phyloP scores from a whole-genome alignment of 805 yeast species.

The Grigorovia humatica region DNA sequence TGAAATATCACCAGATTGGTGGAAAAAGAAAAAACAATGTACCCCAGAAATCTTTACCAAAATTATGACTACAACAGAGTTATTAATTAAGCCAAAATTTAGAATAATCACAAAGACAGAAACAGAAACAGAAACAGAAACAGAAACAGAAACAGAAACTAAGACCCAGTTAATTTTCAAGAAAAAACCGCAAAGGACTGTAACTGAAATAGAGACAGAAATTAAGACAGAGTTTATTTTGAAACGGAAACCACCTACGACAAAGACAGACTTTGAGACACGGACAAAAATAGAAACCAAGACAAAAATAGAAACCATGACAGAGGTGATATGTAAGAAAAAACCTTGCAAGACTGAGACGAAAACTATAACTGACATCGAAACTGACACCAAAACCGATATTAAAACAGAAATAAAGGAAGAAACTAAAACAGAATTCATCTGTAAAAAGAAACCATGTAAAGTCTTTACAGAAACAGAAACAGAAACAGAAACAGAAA shows the following conservation, averaged over 20 bases:
- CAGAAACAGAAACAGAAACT: constrained; percentile 2
- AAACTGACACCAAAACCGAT: constrained; percentile 5
- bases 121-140: constrained; percentile 5
- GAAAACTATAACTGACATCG: neutral
- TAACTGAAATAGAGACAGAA: neutral
- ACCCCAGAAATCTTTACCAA: neutral
- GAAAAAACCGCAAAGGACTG: constrained; percentile 1
- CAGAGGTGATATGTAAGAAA: constrained; percentile 5
- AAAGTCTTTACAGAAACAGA: neutral
- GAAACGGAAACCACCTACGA: constrained; percentile 1
- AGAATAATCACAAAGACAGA: constrained; percentile 5
- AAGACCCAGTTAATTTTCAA: neutral
- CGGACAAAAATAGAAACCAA: neutral
- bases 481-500: constrained; percentile 2
- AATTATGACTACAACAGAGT: neutral
- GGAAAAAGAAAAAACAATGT: constrained; percentile 2
- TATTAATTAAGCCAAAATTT: neutral
- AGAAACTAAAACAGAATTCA: constrained; percentile 1
- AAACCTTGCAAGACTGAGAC: constrained; percentile 1
- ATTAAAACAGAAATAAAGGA: constrained; percentile 3
- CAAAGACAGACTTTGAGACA: neutral
- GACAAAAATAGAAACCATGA: constrained; percentile 2
- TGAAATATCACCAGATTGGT: constrained; percentile 2
- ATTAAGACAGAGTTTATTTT: constrained; percentile 4
- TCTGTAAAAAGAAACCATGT: constrained; percentile 1